Conservation (phyloP, 805 yeast species). For the Wickerhamiella brachini region DNA sequence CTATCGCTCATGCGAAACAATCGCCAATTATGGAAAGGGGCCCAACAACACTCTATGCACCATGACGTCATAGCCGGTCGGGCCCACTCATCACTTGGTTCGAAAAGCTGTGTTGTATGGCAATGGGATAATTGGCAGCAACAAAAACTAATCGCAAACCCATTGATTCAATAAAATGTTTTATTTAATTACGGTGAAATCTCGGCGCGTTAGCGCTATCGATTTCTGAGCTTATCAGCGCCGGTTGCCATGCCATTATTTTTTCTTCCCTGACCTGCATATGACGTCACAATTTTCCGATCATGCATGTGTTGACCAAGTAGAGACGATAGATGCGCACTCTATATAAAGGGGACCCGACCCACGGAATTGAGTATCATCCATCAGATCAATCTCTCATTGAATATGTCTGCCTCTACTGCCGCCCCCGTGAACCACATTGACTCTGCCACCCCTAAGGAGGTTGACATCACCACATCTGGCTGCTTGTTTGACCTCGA, state of each 20-base stretch:
- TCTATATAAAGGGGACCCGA: not conserved
- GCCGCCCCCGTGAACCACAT: not conserved
- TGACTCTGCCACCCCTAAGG: not conserved
- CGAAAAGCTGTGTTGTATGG: not conserved
- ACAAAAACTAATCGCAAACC: not conserved
- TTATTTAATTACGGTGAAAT: no score
- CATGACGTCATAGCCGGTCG: not conserved
- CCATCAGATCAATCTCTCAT: not conserved
- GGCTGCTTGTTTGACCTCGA: constrained; percentile 65
- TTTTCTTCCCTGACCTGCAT: not conserved
- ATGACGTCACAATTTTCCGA: not conserved
- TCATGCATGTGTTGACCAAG: not conserved
- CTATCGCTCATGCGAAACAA: not conserved
- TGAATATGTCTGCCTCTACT: not conserved
- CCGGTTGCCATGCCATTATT: not conserved
- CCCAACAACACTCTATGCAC: not conserved
- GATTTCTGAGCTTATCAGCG: not conserved
- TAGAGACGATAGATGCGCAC: not conserved
- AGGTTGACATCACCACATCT: constrained; percentile 21
- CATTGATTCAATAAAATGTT: not conserved
- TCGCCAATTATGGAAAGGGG: not conserved
- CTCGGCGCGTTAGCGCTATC: not conserved
- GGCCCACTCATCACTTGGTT: not conserved
- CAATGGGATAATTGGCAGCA: not conserved
- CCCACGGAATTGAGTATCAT: not conserved